Evolutionary conservation across 1,284 basidiomycete genomes (phyloP).

Genomic region (Tilletia setariae): DNA sequence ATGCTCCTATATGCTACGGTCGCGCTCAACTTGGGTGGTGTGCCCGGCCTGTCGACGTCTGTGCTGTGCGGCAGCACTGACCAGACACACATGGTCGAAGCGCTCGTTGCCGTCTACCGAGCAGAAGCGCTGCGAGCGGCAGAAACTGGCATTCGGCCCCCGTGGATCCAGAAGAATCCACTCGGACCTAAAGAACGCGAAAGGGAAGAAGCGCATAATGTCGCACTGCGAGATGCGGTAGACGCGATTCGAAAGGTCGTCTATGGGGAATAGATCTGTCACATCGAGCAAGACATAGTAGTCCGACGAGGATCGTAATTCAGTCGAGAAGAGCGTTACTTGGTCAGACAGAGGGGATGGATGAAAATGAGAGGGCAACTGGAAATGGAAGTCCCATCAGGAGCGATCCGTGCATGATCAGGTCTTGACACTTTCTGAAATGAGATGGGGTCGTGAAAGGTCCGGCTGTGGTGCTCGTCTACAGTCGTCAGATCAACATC

Average conservation of each 20-base stretch:
- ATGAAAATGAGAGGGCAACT: no score
- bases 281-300: no score
- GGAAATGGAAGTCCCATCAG: neutral
- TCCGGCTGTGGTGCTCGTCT: no score
- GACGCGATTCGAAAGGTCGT: conserved; percentile 36
- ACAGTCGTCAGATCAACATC: no score
- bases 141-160: neutral
- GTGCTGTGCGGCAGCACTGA: conserved; percentile 43
- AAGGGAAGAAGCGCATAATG: conserved; percentile 26
- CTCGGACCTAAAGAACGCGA: conserved; percentile 19
- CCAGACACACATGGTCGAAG: conserved; percentile 43
- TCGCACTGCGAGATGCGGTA: conserved; percentile 12
- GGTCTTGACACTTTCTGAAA: no score
- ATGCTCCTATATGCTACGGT: conserved; percentile 46
- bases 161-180: neutral
- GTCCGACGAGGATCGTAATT: no score
- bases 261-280: conserved; percentile 39
- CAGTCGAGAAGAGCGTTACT: no score
- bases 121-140: conserved; percentile 8
- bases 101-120: conserved; percentile 31
- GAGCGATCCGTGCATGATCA: conserved; percentile 5
- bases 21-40: conserved; percentile 38
- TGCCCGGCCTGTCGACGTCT: conserved; percentile 33
- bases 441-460: no score
- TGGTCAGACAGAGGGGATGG: no score